Evolutionary conservation across 2,329 filamentous ascomycete genomes (phyloP).

Genomic region (Trichophyton simii): DNA sequence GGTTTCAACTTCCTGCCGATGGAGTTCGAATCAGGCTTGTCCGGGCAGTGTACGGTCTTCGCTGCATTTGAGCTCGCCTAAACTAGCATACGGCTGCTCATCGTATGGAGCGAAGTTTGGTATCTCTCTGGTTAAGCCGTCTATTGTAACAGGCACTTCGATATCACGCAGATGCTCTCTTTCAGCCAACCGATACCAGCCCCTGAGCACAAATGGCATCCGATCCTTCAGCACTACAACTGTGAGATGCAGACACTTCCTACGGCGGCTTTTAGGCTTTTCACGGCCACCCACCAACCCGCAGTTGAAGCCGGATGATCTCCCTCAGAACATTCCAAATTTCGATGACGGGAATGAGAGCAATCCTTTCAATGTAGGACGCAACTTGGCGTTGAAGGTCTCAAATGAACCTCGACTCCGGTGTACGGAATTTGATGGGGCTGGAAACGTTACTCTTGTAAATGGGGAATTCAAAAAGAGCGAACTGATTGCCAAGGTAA

Average conservation of each 20-base stretch:
- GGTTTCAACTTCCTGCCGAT: neutral
- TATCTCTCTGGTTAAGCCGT: neutral
- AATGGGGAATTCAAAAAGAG: conserved; percentile 97
- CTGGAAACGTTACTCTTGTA: conserved; percentile 80
- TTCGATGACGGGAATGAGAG: conserved; percentile 48
- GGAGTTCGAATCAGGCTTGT: neutral
- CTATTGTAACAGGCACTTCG: neutral
- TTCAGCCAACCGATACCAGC: neutral
- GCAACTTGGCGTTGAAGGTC: conserved; percentile 60
- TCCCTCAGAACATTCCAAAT: conserved; percentile 41
- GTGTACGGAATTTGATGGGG: conserved; percentile 89
- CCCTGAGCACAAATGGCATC: neutral
- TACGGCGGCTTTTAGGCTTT: conserved; percentile 27
- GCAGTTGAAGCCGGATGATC: conserved; percentile 45
- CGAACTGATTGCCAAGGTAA: conserved; percentile 85
- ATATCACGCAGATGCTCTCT: neutral
- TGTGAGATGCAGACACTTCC: conserved; percentile 21
- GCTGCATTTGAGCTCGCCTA: neutral
- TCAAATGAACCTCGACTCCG: conserved; percentile 73
- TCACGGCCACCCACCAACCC: conserved; percentile 21
- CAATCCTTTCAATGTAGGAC: conserved; percentile 55
- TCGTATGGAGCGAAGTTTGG: neutral
- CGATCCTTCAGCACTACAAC: conserved; percentile 20
- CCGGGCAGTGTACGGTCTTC: neutral
- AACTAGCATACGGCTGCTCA: neutral